phyloP scores from a whole-genome alignment of 176 grass and related monocot genomes.

The maize (Zea mays) region Zm-B73-REFERENCE-NAM-5.0 NC_050101.1:156935001-156935500 shows the following conservation, averaged over 20 bases:
- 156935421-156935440: constrained; percentile 16
- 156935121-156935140: neutral
- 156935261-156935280: neutral
- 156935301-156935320: constrained; percentile 37
- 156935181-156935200: neutral
- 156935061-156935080: no score
- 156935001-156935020: no score
- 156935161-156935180: neutral
- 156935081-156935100: no score
- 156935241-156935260: neutral
- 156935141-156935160: neutral
- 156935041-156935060: no score
- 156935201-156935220: neutral
- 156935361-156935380: neutral
- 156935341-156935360: neutral
- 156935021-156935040: no score
- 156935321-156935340: neutral
- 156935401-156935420: constrained; percentile 22
- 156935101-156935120: no score
- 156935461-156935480: neutral
- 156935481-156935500: constrained; percentile 4
- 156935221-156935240: neutral
- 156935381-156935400: neutral
- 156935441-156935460: constrained; percentile 19
- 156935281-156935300: neutral